A percentile compares a stretch with the other conserved stretches of the same genome.
phyloP scores from a whole-genome alignment of 108 stramenopile genomes.

The Aureococcus anophagefferens region DNA sequence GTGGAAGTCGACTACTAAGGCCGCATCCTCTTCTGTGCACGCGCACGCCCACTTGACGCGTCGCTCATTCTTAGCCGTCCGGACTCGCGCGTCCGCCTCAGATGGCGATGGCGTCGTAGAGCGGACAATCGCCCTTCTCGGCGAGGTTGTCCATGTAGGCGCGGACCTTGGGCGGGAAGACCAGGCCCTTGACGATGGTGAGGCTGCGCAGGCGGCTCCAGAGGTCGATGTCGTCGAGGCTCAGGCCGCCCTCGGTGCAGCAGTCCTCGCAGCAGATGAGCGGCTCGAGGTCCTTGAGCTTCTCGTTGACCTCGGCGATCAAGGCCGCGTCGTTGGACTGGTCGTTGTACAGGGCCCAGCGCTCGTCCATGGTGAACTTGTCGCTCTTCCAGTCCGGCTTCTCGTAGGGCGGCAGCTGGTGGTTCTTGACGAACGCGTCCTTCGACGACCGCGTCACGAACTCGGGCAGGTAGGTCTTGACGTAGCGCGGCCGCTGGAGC shows the following conservation, averaged over 20 bases:
- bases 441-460: background rate
- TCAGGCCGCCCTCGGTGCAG: slow-evolving; percentile 70
- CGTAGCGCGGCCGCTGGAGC: slow-evolving; percentile 84
- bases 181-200: slow-evolving; percentile 69
- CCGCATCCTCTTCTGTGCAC: no score
- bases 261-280: slow-evolving; percentile 63
- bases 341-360: slow-evolving; percentile 64
- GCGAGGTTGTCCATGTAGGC: slow-evolving; percentile 78
- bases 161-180: slow-evolving; percentile 68
- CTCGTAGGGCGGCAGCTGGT: slow-evolving; percentile 67
- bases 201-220: slow-evolving; percentile 77
- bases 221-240: slow-evolving; percentile 76
- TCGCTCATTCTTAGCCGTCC: no score
- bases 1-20: no score
- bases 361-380: slow-evolving; percentile 58
- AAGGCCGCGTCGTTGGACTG: slow-evolving; percentile 56
- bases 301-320: slow-evolving; percentile 69
- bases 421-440: slow-evolving; percentile 74
- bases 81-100: no score
- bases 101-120: slow-evolving; percentile 79
- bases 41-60: no score
- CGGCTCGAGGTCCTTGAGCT: slow-evolving; percentile 71
- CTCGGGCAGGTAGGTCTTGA: slow-evolving; percentile 75
- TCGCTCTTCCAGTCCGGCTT: slow-evolving; percentile 74
- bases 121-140: slow-evolving; percentile 66